phyloP scores from a whole-genome alignment of 164 flowering plant genomes.

The Annona cherimola region DNA sequence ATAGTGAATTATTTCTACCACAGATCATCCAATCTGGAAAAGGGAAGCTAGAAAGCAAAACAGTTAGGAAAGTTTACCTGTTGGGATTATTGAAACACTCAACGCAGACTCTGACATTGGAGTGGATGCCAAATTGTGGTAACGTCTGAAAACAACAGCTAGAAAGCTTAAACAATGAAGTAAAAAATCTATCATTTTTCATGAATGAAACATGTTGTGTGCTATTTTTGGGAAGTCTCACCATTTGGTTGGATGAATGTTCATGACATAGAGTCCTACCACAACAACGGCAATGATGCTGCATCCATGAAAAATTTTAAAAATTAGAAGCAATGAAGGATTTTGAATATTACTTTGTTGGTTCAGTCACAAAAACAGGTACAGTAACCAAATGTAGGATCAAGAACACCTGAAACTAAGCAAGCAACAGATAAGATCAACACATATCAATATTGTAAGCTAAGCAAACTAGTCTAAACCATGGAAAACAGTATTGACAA shows the following conservation, averaged over 20 bases:
- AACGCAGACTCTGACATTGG: constrained; percentile 30
- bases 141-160: constrained; percentile 18
- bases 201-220: not conserved
- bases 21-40: too few species aligned
- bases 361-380: not conserved
- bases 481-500: too few species aligned
- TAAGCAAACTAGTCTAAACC: too few species aligned
- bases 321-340: not conserved
- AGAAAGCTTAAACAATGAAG: not conserved
- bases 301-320: constrained; percentile 6
- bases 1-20: not conserved
- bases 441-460: too few species aligned
- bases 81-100: constrained; percentile 30
- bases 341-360: not conserved
- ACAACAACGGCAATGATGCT: constrained; percentile 39
- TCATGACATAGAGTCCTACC: constrained; percentile 36
- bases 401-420: not conserved
- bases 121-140: constrained; percentile 32
- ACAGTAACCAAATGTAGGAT: not conserved
- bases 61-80: constrained; percentile 14
- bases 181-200: not conserved
- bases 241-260: constrained; percentile 35
- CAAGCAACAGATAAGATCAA: too few species aligned
- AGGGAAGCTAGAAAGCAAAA: not conserved
- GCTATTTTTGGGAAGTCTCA: constrained; percentile 2